Evolutionary conservation across 176 grass and related monocot species (phyloP).

Genomic region (Musa troglodytarum): DNA sequence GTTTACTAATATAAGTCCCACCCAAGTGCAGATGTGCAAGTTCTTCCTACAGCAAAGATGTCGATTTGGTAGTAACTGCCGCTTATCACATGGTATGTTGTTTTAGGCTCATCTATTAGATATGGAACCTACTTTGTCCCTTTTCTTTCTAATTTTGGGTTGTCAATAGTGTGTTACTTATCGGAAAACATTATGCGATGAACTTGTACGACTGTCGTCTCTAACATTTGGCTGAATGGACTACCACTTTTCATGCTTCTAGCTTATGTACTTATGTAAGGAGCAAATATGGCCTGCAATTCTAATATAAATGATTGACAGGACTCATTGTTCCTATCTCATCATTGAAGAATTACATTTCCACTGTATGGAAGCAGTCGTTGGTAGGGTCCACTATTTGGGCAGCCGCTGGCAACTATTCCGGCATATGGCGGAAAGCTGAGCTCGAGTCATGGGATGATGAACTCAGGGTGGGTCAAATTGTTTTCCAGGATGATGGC

Average conservation of each 20-base stretch:
- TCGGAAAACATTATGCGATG: too few species aligned
- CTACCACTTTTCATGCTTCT: background rate
- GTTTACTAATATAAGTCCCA: conserved; percentile 46
- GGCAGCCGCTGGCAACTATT: conserved; percentile 36
- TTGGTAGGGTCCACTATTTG: conserved; percentile 71
- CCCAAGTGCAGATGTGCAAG: conserved; percentile 89
- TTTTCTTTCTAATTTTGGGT: conserved; percentile 8
- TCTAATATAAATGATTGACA: conserved; percentile 36
- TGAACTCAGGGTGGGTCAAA: conserved; percentile 47
- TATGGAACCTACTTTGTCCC: background rate
- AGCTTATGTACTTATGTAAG: background rate
- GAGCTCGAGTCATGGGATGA: conserved; percentile 89
- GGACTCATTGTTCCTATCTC: conserved; percentile 49
- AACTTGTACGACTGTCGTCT: too few species aligned
- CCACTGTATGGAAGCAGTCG: conserved; percentile 71
- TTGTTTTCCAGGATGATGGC: conserved; percentile 69
- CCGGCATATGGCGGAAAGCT: conserved; percentile 74
- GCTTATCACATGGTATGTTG: conserved; percentile 93
- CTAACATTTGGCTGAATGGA: too few species aligned
- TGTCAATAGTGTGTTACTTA: too few species aligned
- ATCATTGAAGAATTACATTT: conserved; percentile 54
- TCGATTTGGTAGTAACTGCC: conserved; percentile 89
- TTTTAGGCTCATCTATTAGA: conserved; percentile 17
- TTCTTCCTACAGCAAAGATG: conserved; percentile 99
- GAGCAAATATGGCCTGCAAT: background rate